Conservation (phyloP, 306 rosid genomes). For the Cyclanthera cordifolia region DNA sequence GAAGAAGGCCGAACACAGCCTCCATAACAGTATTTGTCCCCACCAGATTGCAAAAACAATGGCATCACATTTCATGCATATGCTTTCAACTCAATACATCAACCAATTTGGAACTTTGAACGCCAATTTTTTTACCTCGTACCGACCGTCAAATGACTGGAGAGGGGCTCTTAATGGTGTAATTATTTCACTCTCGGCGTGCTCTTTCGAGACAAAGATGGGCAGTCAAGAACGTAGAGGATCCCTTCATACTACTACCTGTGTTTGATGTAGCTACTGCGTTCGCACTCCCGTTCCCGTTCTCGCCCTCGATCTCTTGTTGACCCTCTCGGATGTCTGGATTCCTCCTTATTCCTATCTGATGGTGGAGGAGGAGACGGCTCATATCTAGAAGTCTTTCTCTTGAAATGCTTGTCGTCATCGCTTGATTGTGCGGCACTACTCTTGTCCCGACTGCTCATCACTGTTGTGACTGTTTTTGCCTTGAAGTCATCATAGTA, state of each 20-base stretch:
- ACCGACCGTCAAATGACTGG: background rate
- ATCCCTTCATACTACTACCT: slow-evolving; percentile 8
- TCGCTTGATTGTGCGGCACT: slow-evolving; percentile 51
- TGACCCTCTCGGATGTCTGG: slow-evolving; percentile 48
- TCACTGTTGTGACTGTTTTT: slow-evolving; percentile 10
- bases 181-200: background rate
- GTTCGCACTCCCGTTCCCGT: too few relatives aligned
- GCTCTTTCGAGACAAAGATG: too few relatives aligned
- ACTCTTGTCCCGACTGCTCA: slow-evolving; percentile 27
- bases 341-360: slow-evolving; percentile 44
- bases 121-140: background rate
- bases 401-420: slow-evolving; percentile 84
- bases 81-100: background rate
- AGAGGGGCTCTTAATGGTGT: background rate
- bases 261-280: slow-evolving; percentile 33
- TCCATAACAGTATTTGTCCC: background rate
- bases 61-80: background rate
- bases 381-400: slow-evolving; percentile 81
- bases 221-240: too few relatives aligned
- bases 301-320: slow-evolving; percentile 47
- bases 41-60: background rate
- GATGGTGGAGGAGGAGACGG: slow-evolving; percentile 45
- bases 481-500: slow-evolving; percentile 38
- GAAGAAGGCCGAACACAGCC: background rate
- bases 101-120: background rate